phyloP scores from a whole-genome alignment of 2,329 filamentous ascomycete genomes.

The Exophiala calicioides region DNA sequence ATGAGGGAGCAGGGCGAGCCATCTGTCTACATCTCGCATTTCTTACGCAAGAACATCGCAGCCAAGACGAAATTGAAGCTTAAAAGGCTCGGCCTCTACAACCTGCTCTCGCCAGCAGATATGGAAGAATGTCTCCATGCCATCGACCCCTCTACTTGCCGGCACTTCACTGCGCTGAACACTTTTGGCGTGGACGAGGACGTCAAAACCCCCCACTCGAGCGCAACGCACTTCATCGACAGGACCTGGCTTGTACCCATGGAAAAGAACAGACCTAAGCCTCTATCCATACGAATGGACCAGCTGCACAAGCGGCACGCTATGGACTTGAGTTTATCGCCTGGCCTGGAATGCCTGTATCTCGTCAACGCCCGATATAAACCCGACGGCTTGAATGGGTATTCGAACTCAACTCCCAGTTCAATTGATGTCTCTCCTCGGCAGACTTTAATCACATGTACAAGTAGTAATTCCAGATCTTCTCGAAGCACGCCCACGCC shows the following conservation, averaged over 20 bases:
- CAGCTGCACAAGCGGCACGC: conserved; percentile 47
- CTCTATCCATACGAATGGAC: conserved; percentile 54
- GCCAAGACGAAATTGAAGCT: conserved; percentile 50
- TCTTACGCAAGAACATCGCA: conserved; percentile 58
- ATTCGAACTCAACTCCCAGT: conserved; percentile 8
- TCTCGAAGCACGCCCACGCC: conserved; percentile 30
- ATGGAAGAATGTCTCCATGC: conserved; percentile 48
- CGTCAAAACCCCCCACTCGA: conserved; percentile 37
- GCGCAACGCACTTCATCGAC: conserved; percentile 55
- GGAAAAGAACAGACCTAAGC: conserved; percentile 26
- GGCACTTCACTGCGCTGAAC: conserved; percentile 57
- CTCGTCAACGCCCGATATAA: conserved; percentile 45
- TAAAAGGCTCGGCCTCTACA: conserved; percentile 57
- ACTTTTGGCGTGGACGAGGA: conserved; percentile 49
- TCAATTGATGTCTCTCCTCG: conserved; percentile 29
- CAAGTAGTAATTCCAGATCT: conserved; percentile 10
- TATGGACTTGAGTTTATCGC: conserved; percentile 45
- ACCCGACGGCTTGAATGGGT: conserved; percentile 1
- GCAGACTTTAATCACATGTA: conserved; percentile 31
- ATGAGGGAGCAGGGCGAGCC: conserved; percentile 62
- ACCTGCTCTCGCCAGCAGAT: conserved; percentile 56
- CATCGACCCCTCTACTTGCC: conserved; percentile 43
- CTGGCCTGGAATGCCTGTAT: conserved; percentile 54
- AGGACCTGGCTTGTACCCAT: conserved; percentile 49
- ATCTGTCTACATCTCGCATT: conserved; percentile 55